Evolutionary conservation across 345 rosid species (phyloP).

Genomic region (Iberis pinnata): DNA sequence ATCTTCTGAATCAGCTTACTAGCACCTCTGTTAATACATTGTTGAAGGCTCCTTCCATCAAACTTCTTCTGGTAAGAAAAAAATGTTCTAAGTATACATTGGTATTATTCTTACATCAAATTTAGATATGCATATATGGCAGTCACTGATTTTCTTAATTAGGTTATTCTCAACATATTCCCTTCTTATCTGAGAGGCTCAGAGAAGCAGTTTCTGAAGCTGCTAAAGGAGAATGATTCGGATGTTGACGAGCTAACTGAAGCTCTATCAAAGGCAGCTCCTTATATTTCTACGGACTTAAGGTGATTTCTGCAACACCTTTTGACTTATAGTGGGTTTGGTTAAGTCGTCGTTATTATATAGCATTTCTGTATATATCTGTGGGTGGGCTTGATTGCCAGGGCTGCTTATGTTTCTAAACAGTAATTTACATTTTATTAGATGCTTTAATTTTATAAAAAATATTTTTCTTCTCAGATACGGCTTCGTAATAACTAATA

Average conservation of each 20-base stretch:
- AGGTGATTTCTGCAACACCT: conserved; percentile 39
- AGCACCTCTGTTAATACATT: conserved; percentile 31
- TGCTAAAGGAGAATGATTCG: conserved; percentile 44
- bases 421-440: conserved; percentile 6
- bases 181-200: conserved; percentile 72
- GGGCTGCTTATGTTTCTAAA: conserved; percentile 1
- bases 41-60: conserved; percentile 44
- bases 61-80: conserved; percentile 68
- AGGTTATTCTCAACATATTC: conserved; percentile 60
- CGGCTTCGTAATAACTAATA: conserved; percentile 15
- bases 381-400: conserved; percentile 7
- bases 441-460: no score
- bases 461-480: background rate
- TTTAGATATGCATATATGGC: conserved; percentile 7
- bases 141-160: conserved; percentile 12
- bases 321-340: conserved; percentile 17
- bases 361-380: conserved; percentile 3
- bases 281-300: conserved; percentile 51
- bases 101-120: conserved; percentile 2
- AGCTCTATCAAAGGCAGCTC: conserved; percentile 61
- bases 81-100: conserved; percentile 1
- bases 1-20: conserved; percentile 52
- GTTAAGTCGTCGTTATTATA: conserved; percentile 5
- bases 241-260: conserved; percentile 43
- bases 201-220: conserved; percentile 43